phyloP scores from a whole-genome alignment of 2,329 filamentous ascomycete species.

The Elsinoe batatas region DNA sequence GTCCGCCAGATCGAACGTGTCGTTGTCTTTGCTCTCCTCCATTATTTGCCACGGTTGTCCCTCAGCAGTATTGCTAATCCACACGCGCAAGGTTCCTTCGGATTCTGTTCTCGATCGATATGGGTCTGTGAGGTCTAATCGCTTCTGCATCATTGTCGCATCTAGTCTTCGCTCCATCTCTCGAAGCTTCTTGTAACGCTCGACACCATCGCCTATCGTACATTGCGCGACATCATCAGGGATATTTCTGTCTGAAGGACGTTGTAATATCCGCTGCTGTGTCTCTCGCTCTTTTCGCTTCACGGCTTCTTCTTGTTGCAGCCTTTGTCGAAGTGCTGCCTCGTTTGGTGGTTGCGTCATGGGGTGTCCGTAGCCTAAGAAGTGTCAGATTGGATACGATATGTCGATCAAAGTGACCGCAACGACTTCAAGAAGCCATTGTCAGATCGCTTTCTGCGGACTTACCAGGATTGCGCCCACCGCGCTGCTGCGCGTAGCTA shows the following conservation, averaged over 20 bases:
- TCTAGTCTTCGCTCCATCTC: conserved; percentile 83
- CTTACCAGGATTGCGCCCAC: conserved; percentile 1
- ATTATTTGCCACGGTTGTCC: conserved; percentile 86
- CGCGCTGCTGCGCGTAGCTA: conserved; percentile 9
- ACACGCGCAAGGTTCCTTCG: conserved; percentile 77
- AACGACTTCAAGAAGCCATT: neutral
- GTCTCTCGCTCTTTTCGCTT: conserved; percentile 48
- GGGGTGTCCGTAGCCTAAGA: conserved; percentile 1
- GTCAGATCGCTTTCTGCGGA: neutral
- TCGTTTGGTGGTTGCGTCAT: conserved; percentile 41
- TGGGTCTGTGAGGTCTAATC: conserved; percentile 79
- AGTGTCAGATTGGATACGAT: too few species aligned
- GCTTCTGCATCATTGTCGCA: conserved; percentile 87
- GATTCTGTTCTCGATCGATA: conserved; percentile 26
- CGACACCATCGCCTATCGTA: conserved; percentile 69
- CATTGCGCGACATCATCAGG: conserved; percentile 74
- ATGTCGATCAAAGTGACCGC: neutral
- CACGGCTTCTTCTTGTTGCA: conserved; percentile 35
- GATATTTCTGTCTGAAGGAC: conserved; percentile 90
- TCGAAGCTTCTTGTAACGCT: conserved; percentile 72
- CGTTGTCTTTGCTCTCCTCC: conserved; percentile 53
- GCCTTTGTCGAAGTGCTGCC: conserved; percentile 38
- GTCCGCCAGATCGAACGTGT: conserved; percentile 66
- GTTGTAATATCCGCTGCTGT: conserved; percentile 71
- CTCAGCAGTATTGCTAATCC: conserved; percentile 90